These are phyloP conservation scores for Alternaria brassicae DNA, from an alignment of 2,329 filamentous ascomycete genomes.

Conservation along the genomic window DNA sequence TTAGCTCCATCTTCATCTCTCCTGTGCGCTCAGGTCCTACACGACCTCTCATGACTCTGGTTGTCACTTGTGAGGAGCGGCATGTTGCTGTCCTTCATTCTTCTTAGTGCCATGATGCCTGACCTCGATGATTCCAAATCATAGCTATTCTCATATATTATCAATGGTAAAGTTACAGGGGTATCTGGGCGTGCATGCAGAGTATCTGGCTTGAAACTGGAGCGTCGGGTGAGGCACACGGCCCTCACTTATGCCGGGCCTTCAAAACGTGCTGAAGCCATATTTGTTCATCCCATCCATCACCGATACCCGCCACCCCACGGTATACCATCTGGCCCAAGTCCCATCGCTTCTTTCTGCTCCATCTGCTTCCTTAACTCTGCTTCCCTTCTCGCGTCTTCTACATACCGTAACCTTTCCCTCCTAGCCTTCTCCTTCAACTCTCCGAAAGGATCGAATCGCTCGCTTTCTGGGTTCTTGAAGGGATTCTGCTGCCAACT, in stretches of 20 bases:
- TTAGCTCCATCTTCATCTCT: background rate
- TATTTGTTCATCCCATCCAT: background rate
- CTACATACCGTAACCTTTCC: conserved; percentile 37
- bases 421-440: conserved; percentile 41
- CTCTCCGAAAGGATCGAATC: conserved; percentile 50
- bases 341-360: conserved; percentile 41
- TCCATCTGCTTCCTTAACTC: conserved; percentile 21
- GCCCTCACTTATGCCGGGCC: background rate
- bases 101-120: background rate
- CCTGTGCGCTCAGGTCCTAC: background rate
- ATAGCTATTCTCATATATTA: background rate
- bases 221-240: background rate
- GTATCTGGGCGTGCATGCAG: background rate
- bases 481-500: conserved; percentile 48
- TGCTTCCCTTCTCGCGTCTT: conserved; percentile 33
- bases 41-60: background rate
- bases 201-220: background rate
- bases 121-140: background rate
- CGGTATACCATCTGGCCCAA: conserved; percentile 24
- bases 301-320: conserved; percentile 12
- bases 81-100: background rate
- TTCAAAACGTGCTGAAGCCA: background rate
- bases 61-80: background rate
- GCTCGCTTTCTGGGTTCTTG: conserved; percentile 42
- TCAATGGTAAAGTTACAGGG: background rate